Evolutionary conservation across 441 rosid genomes (phyloP).

Genomic region (Raphanus hybrid): DNA sequence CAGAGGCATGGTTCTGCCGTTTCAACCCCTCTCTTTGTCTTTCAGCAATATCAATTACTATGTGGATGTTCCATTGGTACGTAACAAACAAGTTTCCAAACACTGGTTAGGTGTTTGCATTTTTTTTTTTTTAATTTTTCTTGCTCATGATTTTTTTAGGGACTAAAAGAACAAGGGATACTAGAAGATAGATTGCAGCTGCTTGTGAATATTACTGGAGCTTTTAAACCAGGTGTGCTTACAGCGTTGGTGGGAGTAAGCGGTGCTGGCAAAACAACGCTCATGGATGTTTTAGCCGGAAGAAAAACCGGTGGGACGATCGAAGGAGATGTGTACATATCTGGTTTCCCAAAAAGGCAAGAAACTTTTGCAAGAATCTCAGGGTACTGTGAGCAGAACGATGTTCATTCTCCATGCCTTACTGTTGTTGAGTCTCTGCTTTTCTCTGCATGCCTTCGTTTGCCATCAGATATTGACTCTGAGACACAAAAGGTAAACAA

Average conservation of each 20-base stretch:
- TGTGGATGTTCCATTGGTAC: slow-evolving; percentile 89
- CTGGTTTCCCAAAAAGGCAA: slow-evolving; percentile 91
- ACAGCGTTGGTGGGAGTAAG: slow-evolving; percentile 97
- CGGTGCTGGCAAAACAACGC: slow-evolving; percentile 98
- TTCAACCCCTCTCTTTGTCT: slow-evolving; percentile 91
- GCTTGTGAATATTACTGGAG: slow-evolving; percentile 88
- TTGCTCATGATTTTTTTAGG: slow-evolving; percentile 47
- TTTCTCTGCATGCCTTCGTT: slow-evolving; percentile 94
- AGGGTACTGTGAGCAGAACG: slow-evolving; percentile 96
- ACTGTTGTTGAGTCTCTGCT: slow-evolving; percentile 91
- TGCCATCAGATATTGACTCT: slow-evolving; percentile 73
- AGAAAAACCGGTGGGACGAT: slow-evolving; percentile 92
- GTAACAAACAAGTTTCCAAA: slow-evolving; percentile 35
- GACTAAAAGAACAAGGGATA: slow-evolving; percentile 88
- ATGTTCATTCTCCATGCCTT: slow-evolving; percentile 93
- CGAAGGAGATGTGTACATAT: slow-evolving; percentile 79
- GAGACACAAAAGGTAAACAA: slow-evolving; percentile 77
- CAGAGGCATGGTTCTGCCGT: slow-evolving; percentile 98
- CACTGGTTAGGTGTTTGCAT: neutral
- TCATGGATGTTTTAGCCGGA: slow-evolving; percentile 98
- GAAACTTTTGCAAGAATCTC: slow-evolving; percentile 97
- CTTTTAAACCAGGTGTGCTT: slow-evolving; percentile 90
- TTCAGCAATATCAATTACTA: slow-evolving; percentile 87
- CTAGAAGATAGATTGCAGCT: slow-evolving; percentile 83
- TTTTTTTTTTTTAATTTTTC: neutral